Conservation (phyloP, 1,284 basidiomycete genomes). For the Apiotrichum veenhuisii region DNA sequence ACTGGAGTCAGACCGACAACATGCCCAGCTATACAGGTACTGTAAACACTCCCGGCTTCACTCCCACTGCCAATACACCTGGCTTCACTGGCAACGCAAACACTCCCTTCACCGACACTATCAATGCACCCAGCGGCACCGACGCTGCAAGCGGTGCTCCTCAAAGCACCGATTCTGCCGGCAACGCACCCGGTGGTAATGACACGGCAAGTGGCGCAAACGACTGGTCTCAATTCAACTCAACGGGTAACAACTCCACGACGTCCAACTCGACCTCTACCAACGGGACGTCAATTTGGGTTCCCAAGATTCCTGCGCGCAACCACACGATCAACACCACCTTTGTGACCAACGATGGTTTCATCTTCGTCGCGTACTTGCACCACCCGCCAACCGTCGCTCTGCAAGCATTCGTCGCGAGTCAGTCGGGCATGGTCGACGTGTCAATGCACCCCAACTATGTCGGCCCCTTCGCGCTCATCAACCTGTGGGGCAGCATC, state of each 20-base stretch:
- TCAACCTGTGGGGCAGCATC: slow-evolving; percentile 37
- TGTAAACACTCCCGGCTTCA: neutral
- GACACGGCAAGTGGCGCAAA: neutral
- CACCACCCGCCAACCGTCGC: slow-evolving; percentile 36
- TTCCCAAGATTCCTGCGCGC: neutral
- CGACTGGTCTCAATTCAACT: no score
- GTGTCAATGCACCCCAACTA: slow-evolving; percentile 43
- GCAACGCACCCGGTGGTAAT: neutral
- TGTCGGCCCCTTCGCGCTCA: slow-evolving; percentile 42
- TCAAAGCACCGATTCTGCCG: no score
- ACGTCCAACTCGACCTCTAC: neutral
- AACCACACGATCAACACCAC: slow-evolving; percentile 32
- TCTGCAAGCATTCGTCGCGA: slow-evolving; percentile 29
- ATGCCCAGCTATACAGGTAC: no score
- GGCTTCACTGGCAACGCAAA: no score
- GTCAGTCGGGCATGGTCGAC: slow-evolving; percentile 36
- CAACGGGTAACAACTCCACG: neutral
- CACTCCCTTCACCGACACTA: no score
- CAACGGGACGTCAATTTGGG: neutral
- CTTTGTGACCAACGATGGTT: slow-evolving; percentile 40
- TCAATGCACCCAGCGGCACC: no score
- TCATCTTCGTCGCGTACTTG: slow-evolving; percentile 39
- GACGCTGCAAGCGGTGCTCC: no score
- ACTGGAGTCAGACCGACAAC: neutral
- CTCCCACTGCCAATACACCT: neutral